Percentiles rank a stretch among this genome's conserved stretches.
Conservation (phyloP, 768 basidiomycete genomes). For the Hebeloma cylindrosporum region DNA sequence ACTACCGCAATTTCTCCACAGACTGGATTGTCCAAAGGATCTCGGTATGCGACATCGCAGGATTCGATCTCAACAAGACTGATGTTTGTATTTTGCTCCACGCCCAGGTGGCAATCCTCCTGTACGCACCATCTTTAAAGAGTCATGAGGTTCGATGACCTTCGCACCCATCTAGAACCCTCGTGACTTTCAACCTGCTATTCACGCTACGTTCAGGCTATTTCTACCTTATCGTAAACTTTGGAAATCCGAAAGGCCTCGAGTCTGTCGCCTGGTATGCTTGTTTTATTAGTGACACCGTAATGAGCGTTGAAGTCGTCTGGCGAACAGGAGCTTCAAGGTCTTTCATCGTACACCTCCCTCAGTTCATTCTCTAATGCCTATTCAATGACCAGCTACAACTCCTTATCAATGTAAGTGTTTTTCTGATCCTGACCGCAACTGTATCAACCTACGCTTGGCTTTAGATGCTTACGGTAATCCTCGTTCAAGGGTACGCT, state of each 20-base stretch:
- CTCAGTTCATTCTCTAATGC: no score
- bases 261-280: no score
- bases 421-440: no score
- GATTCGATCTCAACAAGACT: background rate
- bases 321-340: no score
- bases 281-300: no score
- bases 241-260: slow-evolving; percentile 10
- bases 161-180: slow-evolving; percentile 2
- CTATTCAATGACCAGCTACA: no score
- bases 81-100: background rate
- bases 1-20: background rate
- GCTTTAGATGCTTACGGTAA: no score
- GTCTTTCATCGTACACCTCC: no score
- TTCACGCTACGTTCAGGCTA: slow-evolving; percentile 14
- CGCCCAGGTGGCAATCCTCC: slow-evolving; percentile 1
- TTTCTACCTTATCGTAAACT: slow-evolving; percentile 14
- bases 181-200: slow-evolving; percentile 12
- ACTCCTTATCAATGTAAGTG: no score
- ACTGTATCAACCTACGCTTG: no score
- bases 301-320: no score
- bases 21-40: background rate
- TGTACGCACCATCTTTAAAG: background rate
- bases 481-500: no score
- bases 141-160: background rate
- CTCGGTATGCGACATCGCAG: background rate